Base-by-base conservation (phyloP, 2,329 filamentous ascomycete species). In the Bipolaris cookei region DNA sequence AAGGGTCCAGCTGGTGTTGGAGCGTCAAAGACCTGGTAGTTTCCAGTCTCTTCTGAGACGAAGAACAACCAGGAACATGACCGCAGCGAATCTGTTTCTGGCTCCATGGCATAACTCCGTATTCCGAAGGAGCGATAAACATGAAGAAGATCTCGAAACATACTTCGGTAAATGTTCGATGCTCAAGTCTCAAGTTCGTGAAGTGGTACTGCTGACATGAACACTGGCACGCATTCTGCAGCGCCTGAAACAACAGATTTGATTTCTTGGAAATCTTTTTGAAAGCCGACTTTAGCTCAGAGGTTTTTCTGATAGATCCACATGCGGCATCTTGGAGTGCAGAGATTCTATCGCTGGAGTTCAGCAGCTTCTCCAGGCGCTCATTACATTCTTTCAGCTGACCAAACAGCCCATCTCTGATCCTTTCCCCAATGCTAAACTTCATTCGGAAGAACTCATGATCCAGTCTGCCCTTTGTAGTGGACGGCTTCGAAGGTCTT, bases 131-230 rank as follows among this genome's bases (percentile, higher is more conserved):
- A 18, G 41, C 41, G 23, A 43, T 14, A n/a, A 43, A 30, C 41
- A 43, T 43, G n/a, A 68, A 54, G 37, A 68, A 59, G 32, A 68
- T 49, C 23, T 67, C 61, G 42, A 68, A 68, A 43, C 52, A 62
- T 16, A 54, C 39, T 28, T 62, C 59, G 14, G 66, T 39, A 8
- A 62, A 42, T 46, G 57, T 67, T 0, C 63, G 64, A 60, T 68
- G 66, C 50, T 68, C 64, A 3, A 68, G 58, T 14, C 59, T 55
- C 14, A 68, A 51, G 43, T 64, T 66, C 7, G 64, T 64, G 42
- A 59, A 62, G 42, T 68, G 66, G 47, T 67, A 61, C 14, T 62
- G 57, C 51, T 57, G 54, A 51, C 66, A 69, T 2, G 59, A 59
- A 51, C 64, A 69, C 25, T 63, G 46, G 61, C 64, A 67, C 20